These are phyloP conservation scores for Acorus calamus DNA, from an alignment of 106 monocot species.

Conservation along the genomic window DNA sequence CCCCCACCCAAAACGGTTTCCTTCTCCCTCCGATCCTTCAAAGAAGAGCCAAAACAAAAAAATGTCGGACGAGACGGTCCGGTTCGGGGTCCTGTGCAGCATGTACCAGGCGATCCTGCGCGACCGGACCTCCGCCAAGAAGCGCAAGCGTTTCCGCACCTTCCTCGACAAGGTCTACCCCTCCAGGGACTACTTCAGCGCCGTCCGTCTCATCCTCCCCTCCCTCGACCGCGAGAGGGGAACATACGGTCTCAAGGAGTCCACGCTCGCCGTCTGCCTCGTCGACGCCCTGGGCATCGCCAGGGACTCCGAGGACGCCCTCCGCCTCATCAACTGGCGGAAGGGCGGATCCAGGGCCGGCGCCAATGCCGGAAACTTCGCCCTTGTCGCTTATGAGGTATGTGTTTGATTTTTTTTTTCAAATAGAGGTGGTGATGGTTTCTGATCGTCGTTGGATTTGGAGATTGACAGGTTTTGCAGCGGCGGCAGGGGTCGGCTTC, in stretches of 20 bases:
- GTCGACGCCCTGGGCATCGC: slow-evolving; percentile 81
- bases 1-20: too few relatives aligned
- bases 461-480: slow-evolving; percentile 51
- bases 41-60: neutral
- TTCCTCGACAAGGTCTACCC: slow-evolving; percentile 84
- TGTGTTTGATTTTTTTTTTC: neutral
- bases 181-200: slow-evolving; percentile 68
- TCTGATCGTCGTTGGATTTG: neutral
- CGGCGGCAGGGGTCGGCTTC: slow-evolving; percentile 73
- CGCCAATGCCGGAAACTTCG: slow-evolving; percentile 79
- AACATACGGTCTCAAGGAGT: slow-evolving; percentile 88
- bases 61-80: slow-evolving; percentile 74
- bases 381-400: slow-evolving; percentile 78
- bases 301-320: slow-evolving; percentile 86
- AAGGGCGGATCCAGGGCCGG: slow-evolving; percentile 72
- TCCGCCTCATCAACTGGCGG: slow-evolving; percentile 79
- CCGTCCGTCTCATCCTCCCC: slow-evolving; percentile 76
- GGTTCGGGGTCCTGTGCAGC: slow-evolving; percentile 72
- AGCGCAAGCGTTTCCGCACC: slow-evolving; percentile 65
- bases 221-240: slow-evolving; percentile 86
- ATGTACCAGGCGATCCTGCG: slow-evolving; percentile 96
- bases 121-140: slow-evolving; percentile 70
- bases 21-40: too few relatives aligned
- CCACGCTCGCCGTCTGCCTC: slow-evolving; percentile 54
- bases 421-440: too few relatives aligned